These are phyloP conservation scores for Schoenoplectus tabernaemontani DNA, from an alignment of 202 grass and related monocot genomes.

Conservation along the genomic window DNA sequence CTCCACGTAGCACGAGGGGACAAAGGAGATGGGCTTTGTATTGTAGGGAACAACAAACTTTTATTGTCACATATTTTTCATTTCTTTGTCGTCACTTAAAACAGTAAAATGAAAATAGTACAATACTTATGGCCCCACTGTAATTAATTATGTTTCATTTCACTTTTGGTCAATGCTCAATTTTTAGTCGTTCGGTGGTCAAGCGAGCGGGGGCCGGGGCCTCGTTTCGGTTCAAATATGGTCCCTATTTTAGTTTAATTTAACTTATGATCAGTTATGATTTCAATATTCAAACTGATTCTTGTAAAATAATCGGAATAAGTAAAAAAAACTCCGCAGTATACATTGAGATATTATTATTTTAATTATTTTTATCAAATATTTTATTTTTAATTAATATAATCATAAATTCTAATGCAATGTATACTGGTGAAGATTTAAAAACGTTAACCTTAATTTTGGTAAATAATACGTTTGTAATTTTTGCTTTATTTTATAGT, in stretches of 20 bases:
- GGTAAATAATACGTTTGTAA: not conserved
- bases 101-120: no score
- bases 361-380: not conserved
- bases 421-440: not conserved
- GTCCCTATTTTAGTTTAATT: not conserved
- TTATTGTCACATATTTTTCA: no score
- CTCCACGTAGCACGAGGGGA: slow-evolving; percentile 40
- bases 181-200: not conserved
- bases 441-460: not conserved
- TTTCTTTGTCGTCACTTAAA: no score
- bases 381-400: no score
- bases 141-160: not conserved
- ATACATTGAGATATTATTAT: no score
- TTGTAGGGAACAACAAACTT: slow-evolving; percentile 49
- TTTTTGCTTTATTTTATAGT: not conserved
- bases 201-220: not conserved
- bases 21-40: slow-evolving; percentile 32
- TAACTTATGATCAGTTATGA: no score
- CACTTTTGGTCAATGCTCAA: not conserved
- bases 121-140: not conserved
- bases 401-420: no score
- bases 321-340: no score
- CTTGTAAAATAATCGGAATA: no score
- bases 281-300: not conserved
- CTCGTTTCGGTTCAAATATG: not conserved